phyloP scores from a whole-genome alignment of 1,139 yeast species.

The Yamadazyma dendronema region DNA sequence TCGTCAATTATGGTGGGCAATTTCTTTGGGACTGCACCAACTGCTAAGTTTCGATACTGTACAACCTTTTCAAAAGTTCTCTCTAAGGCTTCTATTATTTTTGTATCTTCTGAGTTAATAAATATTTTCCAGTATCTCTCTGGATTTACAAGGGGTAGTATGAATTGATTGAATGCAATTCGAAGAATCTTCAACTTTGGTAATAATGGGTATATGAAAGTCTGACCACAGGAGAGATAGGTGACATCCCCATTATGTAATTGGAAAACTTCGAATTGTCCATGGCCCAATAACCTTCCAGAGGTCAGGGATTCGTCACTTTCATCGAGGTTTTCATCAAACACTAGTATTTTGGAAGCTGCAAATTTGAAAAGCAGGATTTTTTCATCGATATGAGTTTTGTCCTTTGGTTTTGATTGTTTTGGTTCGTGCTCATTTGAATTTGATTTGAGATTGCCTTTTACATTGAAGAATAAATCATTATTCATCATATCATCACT shows the following conservation, averaged over 20 bases:
- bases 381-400: constrained; percentile 32
- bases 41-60: constrained; percentile 41
- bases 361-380: constrained; percentile 37
- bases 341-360: constrained; percentile 41
- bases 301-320: constrained; percentile 16
- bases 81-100: constrained; percentile 36
- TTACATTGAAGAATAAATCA: constrained; percentile 26
- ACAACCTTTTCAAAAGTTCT: constrained; percentile 39
- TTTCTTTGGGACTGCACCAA: constrained; percentile 9
- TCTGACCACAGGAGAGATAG: constrained; percentile 60
- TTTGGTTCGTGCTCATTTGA: not conserved
- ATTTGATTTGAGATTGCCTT: constrained; percentile 21
- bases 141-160: constrained; percentile 67
- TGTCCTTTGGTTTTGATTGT: not conserved
- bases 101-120: constrained; percentile 36
- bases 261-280: constrained; percentile 63
- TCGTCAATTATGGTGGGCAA: not conserved
- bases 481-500: constrained; percentile 27
- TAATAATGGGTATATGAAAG: constrained; percentile 57
- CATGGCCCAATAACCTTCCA: constrained; percentile 58
- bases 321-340: constrained; percentile 36
- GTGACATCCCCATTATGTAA: constrained; percentile 62
- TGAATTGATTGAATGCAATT: constrained; percentile 50
- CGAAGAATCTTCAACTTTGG: constrained; percentile 60
- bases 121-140: constrained; percentile 70